Evolutionary conservation across 805 yeast species (phyloP).

Genomic region (Blastobotrys chiropterorum): DNA sequence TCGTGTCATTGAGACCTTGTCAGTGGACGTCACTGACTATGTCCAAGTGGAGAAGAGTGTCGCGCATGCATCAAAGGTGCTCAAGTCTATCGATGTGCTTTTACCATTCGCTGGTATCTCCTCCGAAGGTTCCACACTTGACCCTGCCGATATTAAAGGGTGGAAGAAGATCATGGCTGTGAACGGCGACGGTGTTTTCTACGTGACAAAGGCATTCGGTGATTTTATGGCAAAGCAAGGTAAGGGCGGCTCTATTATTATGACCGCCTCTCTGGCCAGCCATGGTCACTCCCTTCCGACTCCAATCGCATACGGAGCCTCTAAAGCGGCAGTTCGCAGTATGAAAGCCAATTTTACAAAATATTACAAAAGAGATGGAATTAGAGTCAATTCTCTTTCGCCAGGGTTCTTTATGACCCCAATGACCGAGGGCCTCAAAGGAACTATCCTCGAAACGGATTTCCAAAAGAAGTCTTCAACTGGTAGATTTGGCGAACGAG

Average conservation of each 20-base stretch:
- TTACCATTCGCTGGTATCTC: conserved; percentile 32
- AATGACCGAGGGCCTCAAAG: conserved; percentile 1
- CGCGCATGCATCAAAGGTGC: conserved; percentile 15
- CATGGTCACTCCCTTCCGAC: conserved; percentile 27
- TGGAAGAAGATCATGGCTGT: conserved; percentile 5
- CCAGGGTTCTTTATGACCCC: conserved; percentile 40
- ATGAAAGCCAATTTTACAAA: conserved; percentile 7
- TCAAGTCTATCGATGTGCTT: conserved; percentile 40
- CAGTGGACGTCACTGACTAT: conserved; percentile 5
- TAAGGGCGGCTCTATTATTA: conserved; percentile 7
- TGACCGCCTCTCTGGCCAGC: conserved; percentile 6
- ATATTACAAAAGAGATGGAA: conserved; percentile 4
- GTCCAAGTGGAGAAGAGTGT: conserved; percentile 4
- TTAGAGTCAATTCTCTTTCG: conserved; percentile 45
- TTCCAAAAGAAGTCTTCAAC: background rate
- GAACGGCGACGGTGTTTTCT: conserved; percentile 5
- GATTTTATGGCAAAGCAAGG: conserved; percentile 7
- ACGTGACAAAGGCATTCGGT: conserved; percentile 5
- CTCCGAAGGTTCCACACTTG: conserved; percentile 33
- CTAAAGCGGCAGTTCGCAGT: conserved; percentile 6
- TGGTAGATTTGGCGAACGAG: conserved; percentile 6
- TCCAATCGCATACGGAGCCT: conserved; percentile 1
- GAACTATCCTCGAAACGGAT: conserved; percentile 21
- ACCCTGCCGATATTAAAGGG: background rate
- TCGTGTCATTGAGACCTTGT: background rate